Base-by-base conservation (phyloP, 805 yeast genomes). In the Kluyveromyces dobzhanskii region DNA sequence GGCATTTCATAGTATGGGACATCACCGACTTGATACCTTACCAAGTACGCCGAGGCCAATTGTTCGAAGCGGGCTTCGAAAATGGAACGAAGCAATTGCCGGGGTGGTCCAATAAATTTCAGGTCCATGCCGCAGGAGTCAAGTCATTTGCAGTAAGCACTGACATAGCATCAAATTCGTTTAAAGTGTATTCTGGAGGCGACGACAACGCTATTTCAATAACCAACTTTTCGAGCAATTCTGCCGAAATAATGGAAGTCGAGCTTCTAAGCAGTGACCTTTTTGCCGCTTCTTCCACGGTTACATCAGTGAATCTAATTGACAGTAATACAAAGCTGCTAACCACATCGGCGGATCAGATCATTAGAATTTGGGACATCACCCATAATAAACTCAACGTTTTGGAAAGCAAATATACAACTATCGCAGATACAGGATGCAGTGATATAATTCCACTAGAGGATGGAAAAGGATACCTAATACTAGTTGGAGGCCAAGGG, bases 341-440 rank as follows among this genome's bases (percentile, higher is more conserved):
- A 6, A 81, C 82, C 1, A 75, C 83, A 0, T 80, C 95, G 0
- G 94, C 86, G 3, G 98, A 92, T 51, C 98, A 92, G 57, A 67
- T 76, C 4, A 65, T 85, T 0, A 68, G 81, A 39, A 37, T 71
- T 4, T 88, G 97, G 97, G 54, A 51, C n/a, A 54, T 59, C 7
- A 40, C 50, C 1, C 48, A 47, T 0, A 47, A 45, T 1, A 32
- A 42, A 3, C 40, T 75, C 21, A 40, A 33, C 3, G 42, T 69
- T 17, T 5, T 57, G 1, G 67, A 69, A 7, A 64, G 71, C 1
- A 57, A 57, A 32, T 84, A 81, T 57, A 85, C 95, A 1, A 80
- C 95, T 0, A 76, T 87, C 26, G 94, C 97, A 0, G 98, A 90
- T 52, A 85, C 96, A 0, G 97, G 95, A 0, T 78, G 86, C 33